Conservation (phyloP, 345 rosid genomes). For the Gossypium herbaceum region DNA sequence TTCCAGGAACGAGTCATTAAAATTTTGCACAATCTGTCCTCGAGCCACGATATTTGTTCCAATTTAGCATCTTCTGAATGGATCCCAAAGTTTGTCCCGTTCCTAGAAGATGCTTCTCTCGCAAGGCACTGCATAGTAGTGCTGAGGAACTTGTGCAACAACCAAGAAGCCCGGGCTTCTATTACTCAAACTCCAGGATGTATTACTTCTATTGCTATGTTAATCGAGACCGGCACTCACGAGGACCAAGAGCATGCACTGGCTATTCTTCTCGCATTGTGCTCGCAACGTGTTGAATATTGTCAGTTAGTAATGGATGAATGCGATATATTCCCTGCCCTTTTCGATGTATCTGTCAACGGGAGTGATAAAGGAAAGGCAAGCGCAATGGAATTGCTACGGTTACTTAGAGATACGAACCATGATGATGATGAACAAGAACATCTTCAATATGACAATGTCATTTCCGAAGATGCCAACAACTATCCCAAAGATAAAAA, state of each 20-base stretch:
- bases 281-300: slow-evolving; percentile 34
- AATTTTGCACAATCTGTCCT: slow-evolving; percentile 57
- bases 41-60: slow-evolving; percentile 39
- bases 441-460: slow-evolving; percentile 14
- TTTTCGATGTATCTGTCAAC: slow-evolving; percentile 40
- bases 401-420: slow-evolving; percentile 49
- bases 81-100: slow-evolving; percentile 49
- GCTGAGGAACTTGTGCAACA: slow-evolving; percentile 45
- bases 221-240: slow-evolving; percentile 46
- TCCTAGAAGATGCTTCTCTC: slow-evolving; percentile 38
- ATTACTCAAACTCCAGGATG: slow-evolving; percentile 57
- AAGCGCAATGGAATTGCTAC: slow-evolving; percentile 58
- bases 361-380: slow-evolving; percentile 61
- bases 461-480: slow-evolving; percentile 12
- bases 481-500: slow-evolving; percentile 26
- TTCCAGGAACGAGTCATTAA: slow-evolving; percentile 48
- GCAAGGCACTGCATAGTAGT: slow-evolving; percentile 40
- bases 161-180: slow-evolving; percentile 48
- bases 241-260: slow-evolving; percentile 72
- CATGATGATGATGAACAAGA: slow-evolving; percentile 22
- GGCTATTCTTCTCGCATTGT: slow-evolving; percentile 37
- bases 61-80: slow-evolving; percentile 40
- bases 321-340: slow-evolving; percentile 50
- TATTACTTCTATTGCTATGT: slow-evolving; percentile 53
- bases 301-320: slow-evolving; percentile 63